phyloP scores from a whole-genome alignment of 306 rosid species.

The Trichosanthes truncata region DNA sequence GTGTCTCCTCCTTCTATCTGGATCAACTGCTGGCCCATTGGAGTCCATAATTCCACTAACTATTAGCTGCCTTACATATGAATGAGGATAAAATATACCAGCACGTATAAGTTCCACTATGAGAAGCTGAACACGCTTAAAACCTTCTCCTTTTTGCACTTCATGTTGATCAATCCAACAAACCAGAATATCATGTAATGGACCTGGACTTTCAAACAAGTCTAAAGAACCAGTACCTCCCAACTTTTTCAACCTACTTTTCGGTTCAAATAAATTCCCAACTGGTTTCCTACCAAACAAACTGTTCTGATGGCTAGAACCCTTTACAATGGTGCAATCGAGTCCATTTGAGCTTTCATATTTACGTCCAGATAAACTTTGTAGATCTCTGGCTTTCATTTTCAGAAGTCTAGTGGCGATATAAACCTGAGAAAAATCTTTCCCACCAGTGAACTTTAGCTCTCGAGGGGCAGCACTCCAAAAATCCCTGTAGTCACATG shows the following conservation, averaged over 20 bases:
- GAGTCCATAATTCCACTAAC: constrained; percentile 84
- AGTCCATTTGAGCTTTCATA: constrained; percentile 22
- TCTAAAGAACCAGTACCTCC: constrained; percentile 21
- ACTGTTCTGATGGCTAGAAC: constrained; percentile 29
- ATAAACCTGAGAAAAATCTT: constrained; percentile 73
- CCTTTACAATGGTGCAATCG: constrained; percentile 24
- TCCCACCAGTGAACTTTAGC: constrained; percentile 65
- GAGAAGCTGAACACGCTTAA: constrained; percentile 62
- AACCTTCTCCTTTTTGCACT: constrained; percentile 70
- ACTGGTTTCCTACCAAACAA: constrained; percentile 18
- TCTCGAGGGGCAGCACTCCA: constrained; percentile 45
- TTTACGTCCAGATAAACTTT: constrained; percentile 26
- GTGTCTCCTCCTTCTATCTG: constrained; percentile 61
- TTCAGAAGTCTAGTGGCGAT: constrained; percentile 66
- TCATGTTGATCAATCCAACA: constrained; percentile 99
- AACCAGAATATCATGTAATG: constrained; percentile 83
- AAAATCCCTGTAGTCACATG: constrained; percentile 87
- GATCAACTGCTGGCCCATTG: constrained; percentile 40
- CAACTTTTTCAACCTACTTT: constrained; percentile 24
- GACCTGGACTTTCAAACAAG: constrained; percentile 78
- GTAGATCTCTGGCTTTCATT: constrained; percentile 51
- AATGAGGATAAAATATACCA: constrained; percentile 77
- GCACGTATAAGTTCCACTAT: constrained; percentile 65
- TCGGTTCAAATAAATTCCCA: constrained; percentile 27
- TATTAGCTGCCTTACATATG: constrained; percentile 87